Evolutionary conservation across 1,139 yeast species (phyloP).

Genomic region (Pichia sp.): DNA sequence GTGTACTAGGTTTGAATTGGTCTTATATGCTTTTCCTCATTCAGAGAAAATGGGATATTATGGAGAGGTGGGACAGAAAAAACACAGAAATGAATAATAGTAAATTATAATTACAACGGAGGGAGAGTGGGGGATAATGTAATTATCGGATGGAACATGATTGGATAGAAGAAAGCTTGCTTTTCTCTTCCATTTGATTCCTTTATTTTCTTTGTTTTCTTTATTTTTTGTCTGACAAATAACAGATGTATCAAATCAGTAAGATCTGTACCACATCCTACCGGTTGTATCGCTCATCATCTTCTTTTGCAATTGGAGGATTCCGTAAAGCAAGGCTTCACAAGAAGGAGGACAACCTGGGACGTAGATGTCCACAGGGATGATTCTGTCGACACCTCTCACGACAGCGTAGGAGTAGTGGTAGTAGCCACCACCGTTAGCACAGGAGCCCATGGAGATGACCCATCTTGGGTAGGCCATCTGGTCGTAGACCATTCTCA

Average conservation of each 20-base stretch:
- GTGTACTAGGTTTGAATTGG: not conserved
- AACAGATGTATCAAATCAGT: constrained; percentile 14
- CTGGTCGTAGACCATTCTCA: constrained; percentile 90
- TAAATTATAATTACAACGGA: not conserved
- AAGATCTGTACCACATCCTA: constrained; percentile 75
- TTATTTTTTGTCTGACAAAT: not conserved
- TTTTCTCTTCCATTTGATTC: not conserved
- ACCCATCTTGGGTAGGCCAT: constrained; percentile 94
- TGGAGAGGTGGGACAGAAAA: not conserved
- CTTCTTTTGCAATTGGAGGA: constrained; percentile 84
- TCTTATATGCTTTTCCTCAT: too few species aligned
- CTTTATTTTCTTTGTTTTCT: not conserved
- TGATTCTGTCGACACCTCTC: constrained; percentile 83
- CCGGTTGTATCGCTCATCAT: constrained; percentile 79
- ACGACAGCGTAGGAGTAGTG: constrained; percentile 88
- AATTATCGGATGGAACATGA: not conserved
- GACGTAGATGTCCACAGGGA: constrained; percentile 86
- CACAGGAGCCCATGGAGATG: constrained; percentile 92
- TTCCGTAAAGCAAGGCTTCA: constrained; percentile 88
- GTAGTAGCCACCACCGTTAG: constrained; percentile 92
- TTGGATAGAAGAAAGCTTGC: not conserved
- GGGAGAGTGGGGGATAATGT: not conserved
- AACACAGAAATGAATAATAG: constrained; percentile 4
- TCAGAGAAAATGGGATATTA: not conserved
- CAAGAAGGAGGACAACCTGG: constrained; percentile 95